Base-by-base conservation (phyloP, 768 basidiomycete species). In the Coprinopsis cinerea region DNA sequence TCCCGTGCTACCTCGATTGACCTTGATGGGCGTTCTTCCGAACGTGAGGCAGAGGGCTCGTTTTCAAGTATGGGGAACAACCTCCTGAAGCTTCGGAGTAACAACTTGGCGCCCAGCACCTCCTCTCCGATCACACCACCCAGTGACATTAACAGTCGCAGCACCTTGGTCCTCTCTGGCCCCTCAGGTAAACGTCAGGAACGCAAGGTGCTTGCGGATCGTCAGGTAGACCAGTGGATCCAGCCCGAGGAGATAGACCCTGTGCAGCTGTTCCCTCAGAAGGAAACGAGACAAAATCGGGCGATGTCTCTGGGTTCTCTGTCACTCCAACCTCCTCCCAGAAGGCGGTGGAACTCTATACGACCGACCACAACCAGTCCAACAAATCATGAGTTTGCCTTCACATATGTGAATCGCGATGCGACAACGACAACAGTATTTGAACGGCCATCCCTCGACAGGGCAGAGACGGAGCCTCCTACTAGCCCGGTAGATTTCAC, bases 31-130 rank as follows among this genome's bases (percentile, higher is more conserved):
- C 55, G 53, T 28, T 64, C 53, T n/a, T 9, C 34, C 41, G 70
- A 60, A 51, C 65, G 59, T 27, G 69, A 54, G 11, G 70, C 81
- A 47, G 81, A 81, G 13, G 28, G 39, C 14, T 82, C 82, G 9
- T 83, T 84, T 51, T 69, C 72, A 22, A 72, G 72, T 30, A 78
- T 70, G 55, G 79, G 81, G 7, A 77, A 65, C 32, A 81, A 72
- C 56, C 66, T 85, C 28, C 63, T 83, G 35, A 77, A 76, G 71
- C 62, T 78, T 41, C 68, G 76, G 32, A 66, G 71, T 20, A 72
- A 64, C 49, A 62, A 66, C 36, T 60, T 39, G 10, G 37, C 66
- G 17, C 67, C 71, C 40, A 53, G 55, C 26, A 61, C 62, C 51
- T 48, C 54, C 54, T 61, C 34, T 47, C 61, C 46, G 46, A 63